Evolutionary conservation across 257 asterid species (phyloP).

Genomic region (Solanum peruvianum): DNA sequence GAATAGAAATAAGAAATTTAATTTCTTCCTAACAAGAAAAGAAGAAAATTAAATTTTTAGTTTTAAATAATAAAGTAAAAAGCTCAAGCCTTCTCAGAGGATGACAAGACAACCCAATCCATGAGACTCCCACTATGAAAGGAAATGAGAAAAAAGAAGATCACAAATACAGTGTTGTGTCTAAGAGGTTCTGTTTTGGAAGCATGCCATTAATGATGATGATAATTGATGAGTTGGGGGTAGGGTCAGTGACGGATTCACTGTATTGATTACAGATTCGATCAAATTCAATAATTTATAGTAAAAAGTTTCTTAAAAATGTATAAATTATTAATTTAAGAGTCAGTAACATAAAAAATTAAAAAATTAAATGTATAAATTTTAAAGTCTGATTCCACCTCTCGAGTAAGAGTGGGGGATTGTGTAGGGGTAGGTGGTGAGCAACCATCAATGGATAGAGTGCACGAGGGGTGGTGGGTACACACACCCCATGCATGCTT

Average conservation of each 20-base stretch:
- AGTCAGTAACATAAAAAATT: not conserved
- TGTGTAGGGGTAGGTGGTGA: constrained; percentile 23
- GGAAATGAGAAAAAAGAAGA: not conserved
- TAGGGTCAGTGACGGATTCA: not conserved
- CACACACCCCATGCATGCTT: not conserved
- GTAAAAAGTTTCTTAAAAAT: not conserved
- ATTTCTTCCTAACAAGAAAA: not conserved
- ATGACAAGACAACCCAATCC: constrained; percentile 55
- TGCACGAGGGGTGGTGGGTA: constrained; percentile 62
- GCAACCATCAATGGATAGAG: constrained; percentile 47
- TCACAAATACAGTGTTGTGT: not conserved
- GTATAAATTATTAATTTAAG: not conserved
- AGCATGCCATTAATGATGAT: constrained; percentile 57
- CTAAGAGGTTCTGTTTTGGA: constrained; percentile 19
- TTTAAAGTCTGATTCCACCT: fast-evolving
- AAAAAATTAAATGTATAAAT: fast-evolving
- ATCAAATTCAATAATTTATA: not conserved
- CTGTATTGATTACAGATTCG: not conserved
- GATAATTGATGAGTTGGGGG: constrained; percentile 6
- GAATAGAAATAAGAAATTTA: not conserved
- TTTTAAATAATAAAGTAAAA: constrained; percentile 16
- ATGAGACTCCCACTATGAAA: constrained; percentile 34
- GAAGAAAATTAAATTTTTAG: not conserved
- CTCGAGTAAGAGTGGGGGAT: not conserved
- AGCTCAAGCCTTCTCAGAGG: constrained; percentile 14